Conservation (phyloP, 768 basidiomycete species). For the Leucosporidium creatinivorum region DNA sequence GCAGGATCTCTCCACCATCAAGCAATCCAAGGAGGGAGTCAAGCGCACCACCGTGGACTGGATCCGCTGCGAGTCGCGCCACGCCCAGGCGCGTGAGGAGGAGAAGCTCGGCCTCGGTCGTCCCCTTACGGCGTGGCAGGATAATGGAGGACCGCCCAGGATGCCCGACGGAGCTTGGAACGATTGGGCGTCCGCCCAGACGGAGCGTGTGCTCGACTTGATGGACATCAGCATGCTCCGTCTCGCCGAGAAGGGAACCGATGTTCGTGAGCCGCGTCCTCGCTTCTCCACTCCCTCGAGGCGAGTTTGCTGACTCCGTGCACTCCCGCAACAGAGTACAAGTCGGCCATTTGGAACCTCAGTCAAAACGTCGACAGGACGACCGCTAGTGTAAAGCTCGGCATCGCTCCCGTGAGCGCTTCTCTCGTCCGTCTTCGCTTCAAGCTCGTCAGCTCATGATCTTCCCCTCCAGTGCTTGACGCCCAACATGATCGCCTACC, state of each 20-base stretch:
- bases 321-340: constrained; percentile 12
- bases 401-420: constrained; percentile 53
- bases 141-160: constrained; percentile 68
- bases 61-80: constrained; percentile 85
- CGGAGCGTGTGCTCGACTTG: constrained; percentile 89
- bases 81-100: constrained; percentile 76
- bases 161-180: constrained; percentile 84
- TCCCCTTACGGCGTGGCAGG: constrained; percentile 73
- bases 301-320: no score
- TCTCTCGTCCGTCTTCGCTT: background rate
- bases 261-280: constrained; percentile 53
- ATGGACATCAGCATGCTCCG: constrained; percentile 86
- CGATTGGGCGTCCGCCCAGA: constrained; percentile 87
- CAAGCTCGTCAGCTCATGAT: background rate
- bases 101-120: constrained; percentile 73
- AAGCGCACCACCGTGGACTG: constrained; percentile 71
- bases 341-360: constrained; percentile 74
- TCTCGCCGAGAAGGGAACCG: constrained; percentile 68
- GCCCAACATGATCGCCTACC: constrained; percentile 92
- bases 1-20: constrained; percentile 52
- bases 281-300: background rate
- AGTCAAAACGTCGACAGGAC: constrained; percentile 94
- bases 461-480: constrained; percentile 58
- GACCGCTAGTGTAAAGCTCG: constrained; percentile 68
- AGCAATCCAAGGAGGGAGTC: constrained; percentile 50